Percentiles rank a stretch among this genome's conserved stretches.
phyloP scores from a whole-genome alignment of 164 flowering plant species.

The Amborella trichopoda region DNA sequence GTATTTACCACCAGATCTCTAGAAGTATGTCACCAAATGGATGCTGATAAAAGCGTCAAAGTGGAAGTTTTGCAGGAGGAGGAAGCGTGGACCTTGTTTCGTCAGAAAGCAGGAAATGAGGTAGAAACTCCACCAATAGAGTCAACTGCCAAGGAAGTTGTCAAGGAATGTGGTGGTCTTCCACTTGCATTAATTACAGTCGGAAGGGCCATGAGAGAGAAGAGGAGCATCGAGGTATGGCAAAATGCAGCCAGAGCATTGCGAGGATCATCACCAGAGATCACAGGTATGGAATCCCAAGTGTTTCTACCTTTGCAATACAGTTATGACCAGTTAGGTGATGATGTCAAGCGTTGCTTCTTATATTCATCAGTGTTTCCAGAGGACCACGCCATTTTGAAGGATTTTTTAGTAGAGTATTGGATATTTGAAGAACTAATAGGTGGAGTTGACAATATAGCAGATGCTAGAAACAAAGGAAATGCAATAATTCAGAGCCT shows the following conservation, averaged over 20 bases:
- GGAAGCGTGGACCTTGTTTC: slow-evolving; percentile 6
- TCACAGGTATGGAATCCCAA: slow-evolving; percentile 3
- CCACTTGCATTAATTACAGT: slow-evolving; percentile 9
- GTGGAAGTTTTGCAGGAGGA: background rate
- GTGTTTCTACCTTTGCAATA: background rate
- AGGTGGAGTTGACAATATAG: background rate
- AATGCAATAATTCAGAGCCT: background rate
- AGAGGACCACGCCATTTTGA: slow-evolving; percentile 3
- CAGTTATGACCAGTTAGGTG: slow-evolving; percentile 4
- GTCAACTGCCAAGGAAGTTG: slow-evolving; percentile 1
- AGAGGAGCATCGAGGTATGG: slow-evolving; percentile 1
- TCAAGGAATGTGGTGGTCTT: slow-evolving; percentile 4
- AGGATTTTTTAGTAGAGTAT: background rate
- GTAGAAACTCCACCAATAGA: background rate
- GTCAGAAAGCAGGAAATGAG: slow-evolving; percentile 3
- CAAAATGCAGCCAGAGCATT: slow-evolving; percentile 1
- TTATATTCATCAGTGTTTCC: slow-evolving; percentile 2
- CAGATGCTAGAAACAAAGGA: slow-evolving; percentile 3
- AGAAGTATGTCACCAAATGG: slow-evolving; percentile 5
- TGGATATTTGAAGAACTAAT: slow-evolving; percentile 5
- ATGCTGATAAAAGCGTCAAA: slow-evolving; percentile 1
- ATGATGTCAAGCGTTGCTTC: background rate
- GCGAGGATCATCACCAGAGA: background rate
- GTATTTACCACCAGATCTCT: slow-evolving; percentile 5
- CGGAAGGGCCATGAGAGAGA: slow-evolving; percentile 7